Base-by-base conservation (phyloP, 768 basidiomycete species). In the Trametes cubensis region DNA sequence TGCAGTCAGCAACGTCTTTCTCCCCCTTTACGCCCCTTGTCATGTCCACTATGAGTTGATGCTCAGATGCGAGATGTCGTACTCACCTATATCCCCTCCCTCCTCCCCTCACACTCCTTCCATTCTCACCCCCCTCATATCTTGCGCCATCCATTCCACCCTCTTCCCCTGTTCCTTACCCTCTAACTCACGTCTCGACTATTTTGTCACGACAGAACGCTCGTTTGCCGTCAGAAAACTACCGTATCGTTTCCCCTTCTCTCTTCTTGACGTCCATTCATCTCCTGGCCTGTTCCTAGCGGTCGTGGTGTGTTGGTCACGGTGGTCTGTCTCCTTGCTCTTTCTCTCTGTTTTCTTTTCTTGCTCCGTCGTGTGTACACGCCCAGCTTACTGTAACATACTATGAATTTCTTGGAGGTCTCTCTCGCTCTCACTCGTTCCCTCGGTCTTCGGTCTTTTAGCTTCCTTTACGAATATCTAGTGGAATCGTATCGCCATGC, bases 401-500 rank as follows among this genome's bases (percentile, higher is more conserved):
- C 42, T 30, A 23, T 58, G 20, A 34, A 34, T 28, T 49, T 49
- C 48, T 49, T 49, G 48, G 48, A 49, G 48, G 48, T 17, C 20
- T n/a, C 45, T 46, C 45, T 17, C 28, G 7, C 48, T 28, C 47
- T 2, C 21, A 4, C 28, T 30, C 28, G 28, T 8, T 30, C 28
- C 28, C 28, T 30, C 28, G 28, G 4, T 30, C 28, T 8, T 4
- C 34, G 28, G 28, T 28, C 34, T 34, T 11, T 34, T 34, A 34
- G 34, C 34, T 4, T 34, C 42, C 13, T 18, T 21, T 44, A 44
- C 42, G 6, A 18, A 18, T 55, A 44, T 13, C 21, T 49, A 49
- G 47, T 58, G 57, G 47, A 57, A 58, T 28, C 57, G 57, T 59
- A 59, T 7, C 46, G 28, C 51, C 49, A n/a, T 25, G 38, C 46